These are phyloP conservation scores for Prunus campanulata DNA, from an alignment of 306 rosid species.

Conservation along the genomic window DNA sequence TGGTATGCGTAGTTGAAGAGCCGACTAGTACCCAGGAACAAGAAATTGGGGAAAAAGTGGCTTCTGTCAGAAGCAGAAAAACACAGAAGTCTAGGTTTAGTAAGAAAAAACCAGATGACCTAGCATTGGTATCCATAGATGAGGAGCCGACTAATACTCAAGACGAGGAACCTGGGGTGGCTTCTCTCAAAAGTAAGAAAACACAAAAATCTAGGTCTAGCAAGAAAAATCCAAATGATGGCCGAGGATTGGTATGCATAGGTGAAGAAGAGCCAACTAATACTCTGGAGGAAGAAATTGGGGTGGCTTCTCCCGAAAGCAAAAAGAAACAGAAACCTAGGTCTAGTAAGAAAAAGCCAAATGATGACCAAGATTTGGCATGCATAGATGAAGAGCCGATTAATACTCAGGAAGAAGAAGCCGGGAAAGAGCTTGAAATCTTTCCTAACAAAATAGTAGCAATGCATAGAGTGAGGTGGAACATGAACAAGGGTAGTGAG, in stretches of 20 bases:
- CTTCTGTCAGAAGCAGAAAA: constrained; percentile 24
- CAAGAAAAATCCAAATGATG: not conserved
- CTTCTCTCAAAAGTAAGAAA: not conserved
- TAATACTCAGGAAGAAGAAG: constrained; percentile 14
- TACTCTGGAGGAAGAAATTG: constrained; percentile 13
- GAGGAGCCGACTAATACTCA: constrained; percentile 19
- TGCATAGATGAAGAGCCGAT: constrained; percentile 32
- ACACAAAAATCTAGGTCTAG: not conserved
- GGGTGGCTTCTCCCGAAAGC: not conserved
- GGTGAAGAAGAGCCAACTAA: constrained; percentile 34
- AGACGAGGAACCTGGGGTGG: constrained; percentile 10
- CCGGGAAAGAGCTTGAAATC: constrained; percentile 31
- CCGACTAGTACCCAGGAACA: not conserved
- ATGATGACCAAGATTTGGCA: constrained; percentile 5
- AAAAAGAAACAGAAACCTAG: not conserved
- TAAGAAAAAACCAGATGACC: constrained; percentile 35
- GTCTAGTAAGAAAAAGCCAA: not conserved
- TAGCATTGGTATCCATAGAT: constrained; percentile 27
- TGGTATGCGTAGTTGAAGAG: constrained; percentile 33
- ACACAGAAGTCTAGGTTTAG: constrained; percentile 28
- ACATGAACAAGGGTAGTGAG: constrained; percentile 88
- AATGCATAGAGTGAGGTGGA: constrained; percentile 86
- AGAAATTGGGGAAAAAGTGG: constrained; percentile 23
- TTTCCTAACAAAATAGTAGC: constrained; percentile 71
- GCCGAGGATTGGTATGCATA: constrained; percentile 16